These are phyloP conservation scores for Elymus sibiricus DNA, from an alignment of 176 grass and related monocot species.

Conservation along the genomic window DNA sequence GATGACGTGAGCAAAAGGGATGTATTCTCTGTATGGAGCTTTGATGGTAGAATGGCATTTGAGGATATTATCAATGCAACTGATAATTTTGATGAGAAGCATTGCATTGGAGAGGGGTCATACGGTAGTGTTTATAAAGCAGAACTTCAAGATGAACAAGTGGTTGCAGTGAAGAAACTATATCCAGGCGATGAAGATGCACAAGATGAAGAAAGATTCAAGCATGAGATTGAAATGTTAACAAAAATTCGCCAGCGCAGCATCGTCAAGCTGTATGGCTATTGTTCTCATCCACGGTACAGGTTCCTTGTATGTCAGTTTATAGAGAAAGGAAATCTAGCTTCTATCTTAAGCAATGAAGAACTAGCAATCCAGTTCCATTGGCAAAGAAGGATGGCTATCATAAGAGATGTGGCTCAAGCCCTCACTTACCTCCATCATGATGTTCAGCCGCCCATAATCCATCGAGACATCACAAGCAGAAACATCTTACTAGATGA, in stretches of 20 bases:
- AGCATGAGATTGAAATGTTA: constrained; percentile 3
- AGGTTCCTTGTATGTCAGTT: constrained; percentile 19
- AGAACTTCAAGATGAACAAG: background rate
- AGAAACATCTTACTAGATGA: constrained; percentile 27
- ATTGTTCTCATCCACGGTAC: constrained; percentile 2
- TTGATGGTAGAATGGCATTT: constrained; percentile 25
- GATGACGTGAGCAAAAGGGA: background rate
- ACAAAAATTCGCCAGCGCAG: constrained; percentile 7
- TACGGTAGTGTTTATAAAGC: constrained; percentile 10
- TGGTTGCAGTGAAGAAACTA: constrained; percentile 18
- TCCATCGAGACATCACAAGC: constrained; percentile 34
- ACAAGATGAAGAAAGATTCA: background rate
- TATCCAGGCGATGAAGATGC: background rate
- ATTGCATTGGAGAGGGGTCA: constrained; percentile 14
- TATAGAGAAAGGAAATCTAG: constrained; percentile 19
- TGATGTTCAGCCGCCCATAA: constrained; percentile 11
- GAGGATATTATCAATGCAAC: constrained; percentile 16
- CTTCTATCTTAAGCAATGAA: background rate
- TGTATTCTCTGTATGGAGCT: constrained; percentile 4
- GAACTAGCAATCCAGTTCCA: background rate
- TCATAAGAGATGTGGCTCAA: constrained; percentile 21
- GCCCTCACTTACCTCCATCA: constrained; percentile 26
- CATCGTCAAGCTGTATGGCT: constrained; percentile 24
- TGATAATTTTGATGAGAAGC: constrained; percentile 11
- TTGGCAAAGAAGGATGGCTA: background rate